These are phyloP conservation scores for Byssoonygena ceratinophila DNA, from an alignment of 2,329 filamentous ascomycete genomes.

Conservation along the genomic window DNA sequence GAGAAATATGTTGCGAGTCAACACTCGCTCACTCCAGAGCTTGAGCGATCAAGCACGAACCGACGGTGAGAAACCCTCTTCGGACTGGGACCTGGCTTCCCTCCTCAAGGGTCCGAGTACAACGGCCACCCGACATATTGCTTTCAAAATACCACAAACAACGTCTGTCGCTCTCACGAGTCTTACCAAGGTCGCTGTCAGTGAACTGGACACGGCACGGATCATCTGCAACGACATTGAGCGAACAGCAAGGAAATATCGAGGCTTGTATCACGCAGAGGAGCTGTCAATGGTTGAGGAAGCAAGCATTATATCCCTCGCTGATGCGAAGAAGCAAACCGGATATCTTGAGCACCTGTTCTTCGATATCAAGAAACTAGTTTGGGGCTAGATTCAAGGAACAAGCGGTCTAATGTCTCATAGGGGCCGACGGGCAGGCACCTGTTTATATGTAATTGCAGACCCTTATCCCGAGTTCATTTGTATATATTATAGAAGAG, in stretches of 20 bases:
- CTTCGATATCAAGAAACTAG: conserved; percentile 84
- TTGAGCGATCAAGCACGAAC: conserved; percentile 42
- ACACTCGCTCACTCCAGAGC: conserved; percentile 64
- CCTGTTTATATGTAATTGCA: too few species aligned
- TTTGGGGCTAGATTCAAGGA: conserved; percentile 52
- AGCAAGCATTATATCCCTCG: conserved; percentile 67
- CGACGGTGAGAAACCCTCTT: not conserved
- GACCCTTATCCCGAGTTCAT: too few species aligned
- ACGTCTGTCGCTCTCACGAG: conserved; percentile 22
- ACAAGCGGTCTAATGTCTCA: too few species aligned
- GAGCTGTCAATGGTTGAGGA: conserved; percentile 40
- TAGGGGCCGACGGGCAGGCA: too few species aligned
- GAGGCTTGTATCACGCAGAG: conserved; percentile 30
- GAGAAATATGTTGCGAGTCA: conserved; percentile 63
- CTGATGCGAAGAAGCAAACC: conserved; percentile 77
- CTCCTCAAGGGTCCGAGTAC: conserved; percentile 30
- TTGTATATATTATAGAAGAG: not conserved
- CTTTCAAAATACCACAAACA: conserved; percentile 35
- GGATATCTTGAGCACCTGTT: conserved; percentile 77
- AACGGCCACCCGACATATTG: conserved; percentile 29
- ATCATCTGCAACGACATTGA: conserved; percentile 68
- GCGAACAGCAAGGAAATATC: conserved; percentile 47
- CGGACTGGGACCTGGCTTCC: conserved; percentile 35
- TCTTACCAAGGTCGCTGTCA: conserved; percentile 23
- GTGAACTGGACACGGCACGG: conserved; percentile 46